Percentiles rank a stretch among this genome's conserved stretches.
Conservation (phyloP, 2,329 filamentous ascomycete genomes). For the Pseudogymnoascus sp. region DNA sequence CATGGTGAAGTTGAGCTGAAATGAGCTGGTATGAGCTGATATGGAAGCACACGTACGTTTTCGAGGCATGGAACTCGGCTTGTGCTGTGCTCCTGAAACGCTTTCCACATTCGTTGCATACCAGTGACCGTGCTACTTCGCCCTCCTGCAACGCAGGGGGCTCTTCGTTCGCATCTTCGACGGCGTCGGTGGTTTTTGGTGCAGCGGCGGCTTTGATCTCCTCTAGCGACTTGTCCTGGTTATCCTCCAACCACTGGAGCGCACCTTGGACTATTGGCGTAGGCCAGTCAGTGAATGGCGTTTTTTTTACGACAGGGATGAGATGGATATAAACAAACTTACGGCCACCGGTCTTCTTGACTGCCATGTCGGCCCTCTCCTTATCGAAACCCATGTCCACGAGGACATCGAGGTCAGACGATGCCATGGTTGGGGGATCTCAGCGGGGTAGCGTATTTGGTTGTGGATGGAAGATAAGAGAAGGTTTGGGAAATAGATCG, state of each 20-base stretch:
- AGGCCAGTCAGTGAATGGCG: not conserved
- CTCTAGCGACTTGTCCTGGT: conserved; percentile 79
- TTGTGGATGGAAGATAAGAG: not conserved
- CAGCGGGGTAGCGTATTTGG: conserved; percentile 11
- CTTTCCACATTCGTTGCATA: conserved; percentile 94
- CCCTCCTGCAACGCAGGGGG: conserved; percentile 61
- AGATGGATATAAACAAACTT: conserved; percentile 31
- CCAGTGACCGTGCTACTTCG: conserved; percentile 66
- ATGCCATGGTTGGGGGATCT: conserved; percentile 38
- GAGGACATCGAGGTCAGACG: conserved; percentile 52
- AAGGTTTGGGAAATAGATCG: not conserved
- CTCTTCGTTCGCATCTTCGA: conserved; percentile 46
- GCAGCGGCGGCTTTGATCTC: conserved; percentile 54
- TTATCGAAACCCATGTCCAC: conserved; percentile 75
- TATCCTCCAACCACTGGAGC: conserved; percentile 89
- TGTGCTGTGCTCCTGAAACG: conserved; percentile 73
- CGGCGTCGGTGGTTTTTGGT: conserved; percentile 37
- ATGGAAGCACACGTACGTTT: conserved; percentile 49
- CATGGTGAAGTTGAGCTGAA: not conserved
- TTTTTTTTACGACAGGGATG: not conserved
- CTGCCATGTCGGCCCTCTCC: conserved; percentile 70
- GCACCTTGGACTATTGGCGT: conserved; percentile 64
- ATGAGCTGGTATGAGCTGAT: not conserved
- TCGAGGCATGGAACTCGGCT: conserved; percentile 84
- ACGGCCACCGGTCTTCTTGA: conserved; percentile 77